Evolutionary conservation across 176 grass and related monocot genomes (phyloP).

Genomic region (Ensete ventricosum): DNA sequence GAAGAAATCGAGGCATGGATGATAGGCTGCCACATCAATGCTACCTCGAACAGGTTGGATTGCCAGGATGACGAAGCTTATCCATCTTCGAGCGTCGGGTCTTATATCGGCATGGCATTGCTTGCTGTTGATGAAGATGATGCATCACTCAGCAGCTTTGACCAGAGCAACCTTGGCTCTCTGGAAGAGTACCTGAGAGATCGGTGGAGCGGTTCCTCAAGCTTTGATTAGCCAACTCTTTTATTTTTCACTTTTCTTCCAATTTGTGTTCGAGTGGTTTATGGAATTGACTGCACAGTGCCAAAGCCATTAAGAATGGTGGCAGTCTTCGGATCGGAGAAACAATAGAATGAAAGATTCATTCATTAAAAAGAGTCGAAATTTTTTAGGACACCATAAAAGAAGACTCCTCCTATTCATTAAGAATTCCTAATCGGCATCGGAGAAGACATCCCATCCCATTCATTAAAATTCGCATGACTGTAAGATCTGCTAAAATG

Average conservation of each 20-base stretch:
- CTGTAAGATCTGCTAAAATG: too few relatives aligned
- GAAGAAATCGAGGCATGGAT: slow-evolving; percentile 11
- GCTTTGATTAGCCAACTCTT: slow-evolving; percentile 62
- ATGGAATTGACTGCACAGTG: neutral
- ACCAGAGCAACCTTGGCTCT: slow-evolving; percentile 53
- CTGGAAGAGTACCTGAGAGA: slow-evolving; percentile 69
- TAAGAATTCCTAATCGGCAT: too few relatives aligned
- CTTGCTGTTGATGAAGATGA: slow-evolving; percentile 64
- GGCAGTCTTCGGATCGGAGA: neutral
- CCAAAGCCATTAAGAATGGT: neutral
- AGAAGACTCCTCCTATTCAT: too few relatives aligned
- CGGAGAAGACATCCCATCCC: too few relatives aligned
- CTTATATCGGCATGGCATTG: slow-evolving; percentile 67
- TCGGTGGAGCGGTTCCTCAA: slow-evolving; percentile 75
- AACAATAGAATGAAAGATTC: neutral
- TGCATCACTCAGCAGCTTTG: slow-evolving; percentile 71
- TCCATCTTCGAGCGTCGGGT: slow-evolving; percentile 58
- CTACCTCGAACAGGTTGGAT: slow-evolving; percentile 30
- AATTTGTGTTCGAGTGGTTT: neutral
- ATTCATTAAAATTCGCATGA: too few relatives aligned
- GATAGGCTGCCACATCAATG: slow-evolving; percentile 3
- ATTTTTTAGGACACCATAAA: too few relatives aligned
- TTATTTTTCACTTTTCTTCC: neutral
- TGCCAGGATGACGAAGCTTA: slow-evolving; percentile 69
- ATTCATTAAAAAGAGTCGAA: neutral